Percentiles rank a stretch among this genome's conserved stretches.
Evolutionary conservation across 495 filamentous ascomycete species (phyloP).

Genomic region (Sphaerosporella brunnea): DNA sequence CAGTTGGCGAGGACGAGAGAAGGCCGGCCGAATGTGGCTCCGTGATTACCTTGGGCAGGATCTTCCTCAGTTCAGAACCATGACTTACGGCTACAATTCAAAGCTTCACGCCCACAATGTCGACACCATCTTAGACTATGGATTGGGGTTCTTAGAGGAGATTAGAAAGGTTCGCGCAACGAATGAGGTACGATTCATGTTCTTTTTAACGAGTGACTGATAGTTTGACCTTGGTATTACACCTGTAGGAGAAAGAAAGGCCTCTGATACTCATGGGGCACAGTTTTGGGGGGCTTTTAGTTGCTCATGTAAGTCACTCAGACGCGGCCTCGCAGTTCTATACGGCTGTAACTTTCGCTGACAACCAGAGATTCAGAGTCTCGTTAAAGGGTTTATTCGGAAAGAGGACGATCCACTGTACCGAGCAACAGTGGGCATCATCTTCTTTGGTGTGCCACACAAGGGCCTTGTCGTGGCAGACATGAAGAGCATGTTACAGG

Average conservation of each 20-base stretch:
- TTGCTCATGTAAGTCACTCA: slow-evolving; percentile 14
- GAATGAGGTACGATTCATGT: background rate
- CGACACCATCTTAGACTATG: slow-evolving; percentile 7
- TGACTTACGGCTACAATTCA: slow-evolving; percentile 10
- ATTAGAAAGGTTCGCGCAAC: slow-evolving; percentile 1
- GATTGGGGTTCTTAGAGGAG: background rate
- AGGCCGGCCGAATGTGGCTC: slow-evolving; percentile 5
- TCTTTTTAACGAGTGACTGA: too few relatives aligned
- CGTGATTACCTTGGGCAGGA: slow-evolving; percentile 9
- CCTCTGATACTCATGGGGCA: slow-evolving; percentile 13
- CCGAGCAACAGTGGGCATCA: background rate
- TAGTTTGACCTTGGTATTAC: too few relatives aligned
- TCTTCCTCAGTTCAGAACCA: slow-evolving; percentile 7
- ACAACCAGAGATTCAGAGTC: too few relatives aligned
- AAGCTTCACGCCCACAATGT: slow-evolving; percentile 3
- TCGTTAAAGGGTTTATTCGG: background rate
- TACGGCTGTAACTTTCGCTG: too few relatives aligned
- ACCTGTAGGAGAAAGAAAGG: slow-evolving; percentile 3
- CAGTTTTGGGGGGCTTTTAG: slow-evolving; percentile 10
- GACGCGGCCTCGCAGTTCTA: too few relatives aligned
- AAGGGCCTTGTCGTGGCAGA: background rate
- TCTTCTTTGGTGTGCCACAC: slow-evolving; percentile 8
- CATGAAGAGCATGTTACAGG: slow-evolving; percentile 9
- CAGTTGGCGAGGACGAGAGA: slow-evolving; percentile 1
- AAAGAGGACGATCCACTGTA: background rate